phyloP scores from a whole-genome alignment of 2,329 filamentous ascomycete genomes.

The Fonsecaea monophora region DNA sequence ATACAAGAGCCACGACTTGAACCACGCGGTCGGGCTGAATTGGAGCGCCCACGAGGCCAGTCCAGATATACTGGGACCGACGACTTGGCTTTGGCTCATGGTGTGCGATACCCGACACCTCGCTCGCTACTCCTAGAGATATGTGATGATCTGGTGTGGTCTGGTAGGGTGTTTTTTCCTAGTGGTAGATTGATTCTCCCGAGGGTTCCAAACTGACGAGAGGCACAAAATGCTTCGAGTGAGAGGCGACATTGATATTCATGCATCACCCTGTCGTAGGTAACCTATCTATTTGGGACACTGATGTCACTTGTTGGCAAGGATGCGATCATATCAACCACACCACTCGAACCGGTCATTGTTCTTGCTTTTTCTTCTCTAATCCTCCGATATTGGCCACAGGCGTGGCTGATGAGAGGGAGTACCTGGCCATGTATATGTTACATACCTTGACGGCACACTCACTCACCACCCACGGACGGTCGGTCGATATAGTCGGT shows the following conservation, averaged over 20 bases:
- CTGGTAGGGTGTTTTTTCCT: not conserved
- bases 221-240: not conserved
- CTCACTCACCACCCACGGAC: not conserved
- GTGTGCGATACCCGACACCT: not conserved
- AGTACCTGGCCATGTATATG: too few species aligned
- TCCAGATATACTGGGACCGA: constrained; percentile 27
- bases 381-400: too few species aligned
- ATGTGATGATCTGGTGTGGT: too few species aligned
- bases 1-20: constrained; percentile 41
- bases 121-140: too few species aligned
- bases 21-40: constrained; percentile 37
- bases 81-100: constrained; percentile 24
- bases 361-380: not conserved
- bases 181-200: not conserved
- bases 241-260: not conserved
- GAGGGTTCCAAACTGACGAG: not conserved
- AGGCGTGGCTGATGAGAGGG: too few species aligned
- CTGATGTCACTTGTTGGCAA: not conserved
- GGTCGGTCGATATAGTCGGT: not conserved
- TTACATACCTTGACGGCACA: too few species aligned
- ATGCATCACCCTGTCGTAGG: not conserved
- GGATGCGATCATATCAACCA: not conserved
- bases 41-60: constrained; percentile 34
- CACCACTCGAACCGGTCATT: not conserved
- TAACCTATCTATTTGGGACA: not conserved